These are phyloP conservation scores for Graphium sp. DNA, from an alignment of 2,329 filamentous ascomycete genomes.

Conservation along the genomic window DNA sequence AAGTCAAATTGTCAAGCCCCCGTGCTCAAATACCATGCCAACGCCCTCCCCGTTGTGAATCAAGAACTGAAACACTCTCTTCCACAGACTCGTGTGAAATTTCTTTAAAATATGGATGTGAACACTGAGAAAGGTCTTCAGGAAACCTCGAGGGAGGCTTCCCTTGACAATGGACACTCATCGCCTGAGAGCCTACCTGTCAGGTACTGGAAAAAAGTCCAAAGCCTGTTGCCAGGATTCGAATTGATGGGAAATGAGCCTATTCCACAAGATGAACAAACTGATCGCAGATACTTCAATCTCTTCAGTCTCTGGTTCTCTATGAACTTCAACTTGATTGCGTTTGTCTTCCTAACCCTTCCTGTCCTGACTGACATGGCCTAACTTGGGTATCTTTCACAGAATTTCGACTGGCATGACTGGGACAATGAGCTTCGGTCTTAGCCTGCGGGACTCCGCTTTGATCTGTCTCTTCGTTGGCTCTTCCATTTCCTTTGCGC, in stretches of 20 bases:
- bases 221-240: slow-evolving; percentile 8
- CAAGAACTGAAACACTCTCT: too few species aligned
- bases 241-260: slow-evolving; percentile 14
- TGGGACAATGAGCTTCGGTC: slow-evolving; percentile 21
- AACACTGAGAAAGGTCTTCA: too few species aligned
- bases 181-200: too few species aligned
- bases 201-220: too few species aligned
- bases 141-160: too few species aligned
- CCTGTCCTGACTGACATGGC: not conserved
- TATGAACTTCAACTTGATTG: slow-evolving; percentile 13
- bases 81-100: too few species aligned
- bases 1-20: too few species aligned
- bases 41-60: too few species aligned
- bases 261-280: slow-evolving; percentile 12
- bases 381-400: not conserved
- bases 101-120: too few species aligned
- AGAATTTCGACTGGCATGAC: slow-evolving; percentile 25
- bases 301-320: slow-evolving; percentile 15
- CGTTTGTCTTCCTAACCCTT: slow-evolving; percentile 9
- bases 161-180: too few species aligned
- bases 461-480: slow-evolving; percentile 29
- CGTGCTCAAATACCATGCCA: too few species aligned
- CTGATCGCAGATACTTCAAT: slow-evolving; percentile 13
- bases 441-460: slow-evolving; percentile 22
- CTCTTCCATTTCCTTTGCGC: slow-evolving; percentile 17